Evolutionary conservation across 106 monocot genomes (phyloP), one percentile per base, ranked within the genome.

Genomic region (Dendrobium catenatum): DNA sequence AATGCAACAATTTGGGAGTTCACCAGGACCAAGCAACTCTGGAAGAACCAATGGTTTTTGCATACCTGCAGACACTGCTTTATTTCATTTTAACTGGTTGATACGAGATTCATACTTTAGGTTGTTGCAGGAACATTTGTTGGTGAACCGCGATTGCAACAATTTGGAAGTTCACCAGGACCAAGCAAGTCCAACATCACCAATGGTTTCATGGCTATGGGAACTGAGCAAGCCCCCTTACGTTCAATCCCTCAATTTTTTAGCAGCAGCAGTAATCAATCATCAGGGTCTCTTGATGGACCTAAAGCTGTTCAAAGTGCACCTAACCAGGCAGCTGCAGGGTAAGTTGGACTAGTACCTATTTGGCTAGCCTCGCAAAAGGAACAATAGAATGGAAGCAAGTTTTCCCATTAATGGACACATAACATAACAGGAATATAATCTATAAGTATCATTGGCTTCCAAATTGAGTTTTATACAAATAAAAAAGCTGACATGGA

Each of bases 101-200:
- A 33, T 31, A 70, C 22, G 13, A 49, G 26, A 55, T 55, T 19
- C 22, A 67, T 56, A 77, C 59, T 75, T 44, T 76, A 20, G 9
- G 29, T 51, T 48, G 37, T 77, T 85, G 59, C 81, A 91, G 88
- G 85, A 68, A n/a, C 10, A 56, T 85, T 80, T 81, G 83, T 81
- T 79, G 73, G 46, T 79, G 87, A 87, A 79, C 22, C 37, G 27
- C 67, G 80, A 73, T 70, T 54, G 56, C 86, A 78, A 29, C 47
- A 80, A 75, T 86, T 22, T 75, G 84, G 82, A 75, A 84, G 18
- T 82, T 70, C 74, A 42, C 29, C 81, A 80, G 75, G 79, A n/a
- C 77, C 61, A 18, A 68, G 54, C 67, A 40, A 26, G 6, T 55
- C 72, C 11, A 79, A 74, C 75, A 73, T 86, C 16, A 81, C 49